Evolutionary conservation across 2,329 filamentous ascomycete species (phyloP).

Genomic region (Fusarium drepaniforme): DNA sequence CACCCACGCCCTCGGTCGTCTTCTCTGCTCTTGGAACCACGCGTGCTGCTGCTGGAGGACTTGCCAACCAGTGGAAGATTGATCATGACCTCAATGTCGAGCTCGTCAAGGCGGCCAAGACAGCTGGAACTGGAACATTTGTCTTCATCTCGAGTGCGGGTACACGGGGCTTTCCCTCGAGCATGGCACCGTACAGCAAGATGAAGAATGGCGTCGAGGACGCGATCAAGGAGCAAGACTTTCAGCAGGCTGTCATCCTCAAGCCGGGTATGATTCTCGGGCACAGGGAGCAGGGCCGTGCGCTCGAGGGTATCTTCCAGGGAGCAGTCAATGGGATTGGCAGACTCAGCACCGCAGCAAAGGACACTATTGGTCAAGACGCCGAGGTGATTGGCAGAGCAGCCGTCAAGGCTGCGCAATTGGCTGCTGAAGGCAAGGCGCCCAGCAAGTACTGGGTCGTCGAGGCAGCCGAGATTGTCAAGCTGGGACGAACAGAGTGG

Average conservation of each 20-base stretch:
- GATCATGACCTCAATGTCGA: slow-evolving; percentile 89
- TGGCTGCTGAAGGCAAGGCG: slow-evolving; percentile 71
- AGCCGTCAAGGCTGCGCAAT: slow-evolving; percentile 69
- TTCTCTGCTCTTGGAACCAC: slow-evolving; percentile 88
- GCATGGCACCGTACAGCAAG: slow-evolving; percentile 64
- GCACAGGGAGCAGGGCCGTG: slow-evolving; percentile 70
- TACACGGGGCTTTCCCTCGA: slow-evolving; percentile 54
- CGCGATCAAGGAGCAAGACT: slow-evolving; percentile 75
- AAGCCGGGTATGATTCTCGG: slow-evolving; percentile 84
- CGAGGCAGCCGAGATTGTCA: slow-evolving; percentile 72
- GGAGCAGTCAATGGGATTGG: slow-evolving; percentile 68
- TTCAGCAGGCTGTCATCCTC: slow-evolving; percentile 82
- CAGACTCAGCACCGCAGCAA: slow-evolving; percentile 63
- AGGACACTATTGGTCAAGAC: slow-evolving; percentile 80
- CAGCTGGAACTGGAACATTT: slow-evolving; percentile 78
- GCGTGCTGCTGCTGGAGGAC: slow-evolving; percentile 76
- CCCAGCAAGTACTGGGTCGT: slow-evolving; percentile 72
- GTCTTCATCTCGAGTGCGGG: slow-evolving; percentile 78
- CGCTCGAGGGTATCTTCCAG: slow-evolving; percentile 68
- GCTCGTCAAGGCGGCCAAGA: slow-evolving; percentile 80
- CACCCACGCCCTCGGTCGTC: slow-evolving; percentile 71
- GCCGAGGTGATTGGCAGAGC: slow-evolving; percentile 78
- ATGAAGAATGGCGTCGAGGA: slow-evolving; percentile 95
- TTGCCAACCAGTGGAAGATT: slow-evolving; percentile 86
- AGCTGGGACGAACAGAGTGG: slow-evolving; percentile 72